phyloP scores from a whole-genome alignment of 2,329 filamentous ascomycete species.

The Colletotrichum gloeosporioides region DNA sequence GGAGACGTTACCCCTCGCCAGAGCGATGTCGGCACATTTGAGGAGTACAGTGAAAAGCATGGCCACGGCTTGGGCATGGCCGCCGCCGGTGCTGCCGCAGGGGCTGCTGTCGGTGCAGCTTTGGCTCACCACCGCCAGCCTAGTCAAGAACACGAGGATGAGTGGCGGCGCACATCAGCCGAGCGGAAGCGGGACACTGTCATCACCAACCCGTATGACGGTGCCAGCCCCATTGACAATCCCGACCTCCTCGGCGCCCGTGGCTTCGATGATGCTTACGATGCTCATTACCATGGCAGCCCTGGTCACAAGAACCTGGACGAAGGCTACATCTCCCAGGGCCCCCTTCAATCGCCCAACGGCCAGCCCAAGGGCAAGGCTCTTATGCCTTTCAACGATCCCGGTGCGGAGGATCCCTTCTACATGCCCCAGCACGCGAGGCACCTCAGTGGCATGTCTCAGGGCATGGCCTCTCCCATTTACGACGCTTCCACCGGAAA shows the following conservation, averaged over 20 bases:
- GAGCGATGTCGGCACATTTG: conserved; percentile 30
- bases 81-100: conserved; percentile 59
- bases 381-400: conserved; percentile 39
- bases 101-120: conserved; percentile 52
- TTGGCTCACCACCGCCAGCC: conserved; percentile 56
- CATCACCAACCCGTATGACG: conserved; percentile 71
- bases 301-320: conserved; percentile 70
- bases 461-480: conserved; percentile 86
- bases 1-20: conserved; percentile 35
- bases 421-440: conserved; percentile 64
- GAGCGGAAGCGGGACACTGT: conserved; percentile 71
- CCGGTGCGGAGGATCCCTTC: conserved; percentile 70
- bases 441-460: conserved; percentile 86
- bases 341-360: conserved; percentile 61
- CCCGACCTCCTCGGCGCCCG: conserved; percentile 52
- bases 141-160: conserved; percentile 67
- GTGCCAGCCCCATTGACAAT: conserved; percentile 66
- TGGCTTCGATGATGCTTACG: conserved; percentile 44
- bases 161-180: conserved; percentile 66
- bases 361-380: conserved; percentile 61
- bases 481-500: conserved; percentile 89
- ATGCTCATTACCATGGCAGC: conserved; percentile 57
- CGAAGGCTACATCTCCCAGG: conserved; percentile 90
- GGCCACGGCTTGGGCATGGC: conserved; percentile 46
- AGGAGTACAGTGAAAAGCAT: conserved; percentile 27